Evolutionary conservation across 805 yeast genomes (phyloP).

Genomic region (Kuraishia piskuri): DNA sequence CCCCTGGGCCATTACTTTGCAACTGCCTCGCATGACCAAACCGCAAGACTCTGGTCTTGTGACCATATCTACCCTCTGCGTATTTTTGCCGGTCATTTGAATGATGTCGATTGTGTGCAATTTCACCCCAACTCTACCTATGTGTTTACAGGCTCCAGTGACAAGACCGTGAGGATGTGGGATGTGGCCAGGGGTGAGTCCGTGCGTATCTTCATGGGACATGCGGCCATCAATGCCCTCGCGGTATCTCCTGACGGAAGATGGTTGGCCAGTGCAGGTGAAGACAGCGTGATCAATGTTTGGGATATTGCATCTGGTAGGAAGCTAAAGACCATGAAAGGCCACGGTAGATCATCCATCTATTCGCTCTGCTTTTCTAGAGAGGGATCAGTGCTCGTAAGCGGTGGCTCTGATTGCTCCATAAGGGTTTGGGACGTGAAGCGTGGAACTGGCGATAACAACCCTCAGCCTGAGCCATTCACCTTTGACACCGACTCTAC

Average conservation of each 20-base stretch:
- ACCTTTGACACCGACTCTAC: constrained; percentile 19
- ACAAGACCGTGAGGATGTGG: constrained; percentile 97
- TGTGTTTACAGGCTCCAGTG: constrained; percentile 90
- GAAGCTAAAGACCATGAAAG: constrained; percentile 82
- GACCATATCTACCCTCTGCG: constrained; percentile 95
- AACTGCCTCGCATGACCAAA: constrained; percentile 96
- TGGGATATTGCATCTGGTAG: constrained; percentile 96
- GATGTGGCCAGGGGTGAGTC: constrained; percentile 83
- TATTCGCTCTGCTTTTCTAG: constrained; percentile 77
- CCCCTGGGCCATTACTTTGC: constrained; percentile 97
- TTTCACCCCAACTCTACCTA: constrained; percentile 97
- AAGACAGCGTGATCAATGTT: constrained; percentile 77
- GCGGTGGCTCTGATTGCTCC: constrained; percentile 88
- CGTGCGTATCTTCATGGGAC: constrained; percentile 89
- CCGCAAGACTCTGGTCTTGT: constrained; percentile 96
- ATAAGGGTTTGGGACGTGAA: constrained; percentile 96
- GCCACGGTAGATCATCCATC: constrained; percentile 84
- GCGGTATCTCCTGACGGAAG: constrained; percentile 96
- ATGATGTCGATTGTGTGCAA: constrained; percentile 90
- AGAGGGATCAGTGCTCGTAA: constrained; percentile 84
- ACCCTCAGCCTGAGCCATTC: constrained; percentile 61
- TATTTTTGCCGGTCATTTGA: constrained; percentile 94
- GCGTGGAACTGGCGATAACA: constrained; percentile 72
- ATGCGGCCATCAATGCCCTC: constrained; percentile 77
- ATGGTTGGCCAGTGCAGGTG: constrained; percentile 93